These are phyloP conservation scores for Piper longum DNA, from an alignment of 164 flowering plant genomes.

Conservation along the genomic window DNA sequence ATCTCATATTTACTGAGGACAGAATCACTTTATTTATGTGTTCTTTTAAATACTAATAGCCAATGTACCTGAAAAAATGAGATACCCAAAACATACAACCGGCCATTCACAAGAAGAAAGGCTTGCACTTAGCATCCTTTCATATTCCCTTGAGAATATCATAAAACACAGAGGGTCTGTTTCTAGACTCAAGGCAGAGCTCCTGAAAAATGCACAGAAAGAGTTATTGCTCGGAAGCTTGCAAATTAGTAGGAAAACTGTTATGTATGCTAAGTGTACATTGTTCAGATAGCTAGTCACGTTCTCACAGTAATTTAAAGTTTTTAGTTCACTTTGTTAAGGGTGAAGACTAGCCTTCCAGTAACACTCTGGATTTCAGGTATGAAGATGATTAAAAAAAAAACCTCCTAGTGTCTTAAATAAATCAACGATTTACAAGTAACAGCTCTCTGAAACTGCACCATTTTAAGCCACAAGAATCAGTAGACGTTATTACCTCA, in stretches of 20 bases:
- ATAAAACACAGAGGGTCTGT: slow-evolving; percentile 46
- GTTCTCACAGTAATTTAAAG: too few relatives aligned
- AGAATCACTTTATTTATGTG: too few relatives aligned
- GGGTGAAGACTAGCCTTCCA: background rate
- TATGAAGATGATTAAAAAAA: too few relatives aligned
- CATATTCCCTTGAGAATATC: slow-evolving; percentile 38
- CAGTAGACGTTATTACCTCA: slow-evolving; percentile 34
- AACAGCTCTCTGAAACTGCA: background rate
- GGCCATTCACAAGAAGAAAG: too few relatives aligned
- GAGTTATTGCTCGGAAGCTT: background rate
- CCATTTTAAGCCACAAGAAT: background rate
- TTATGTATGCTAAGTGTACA: background rate
- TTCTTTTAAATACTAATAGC: too few relatives aligned
- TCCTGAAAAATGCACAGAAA: slow-evolving; percentile 31
- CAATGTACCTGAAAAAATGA: too few relatives aligned
- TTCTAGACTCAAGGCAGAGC: slow-evolving; percentile 34
- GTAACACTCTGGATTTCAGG: too few relatives aligned
- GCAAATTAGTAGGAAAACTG: background rate
- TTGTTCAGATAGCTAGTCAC: background rate
- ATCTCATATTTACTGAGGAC: too few relatives aligned
- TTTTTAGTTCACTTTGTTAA: background rate
- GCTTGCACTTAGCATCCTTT: background rate
- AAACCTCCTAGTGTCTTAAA: background rate
- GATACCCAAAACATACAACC: too few relatives aligned
- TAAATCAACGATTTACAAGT: background rate